These are phyloP conservation scores for Xerocomellus amylosporus DNA, from an alignment of 768 basidiomycete species.

Conservation along the genomic window DNA sequence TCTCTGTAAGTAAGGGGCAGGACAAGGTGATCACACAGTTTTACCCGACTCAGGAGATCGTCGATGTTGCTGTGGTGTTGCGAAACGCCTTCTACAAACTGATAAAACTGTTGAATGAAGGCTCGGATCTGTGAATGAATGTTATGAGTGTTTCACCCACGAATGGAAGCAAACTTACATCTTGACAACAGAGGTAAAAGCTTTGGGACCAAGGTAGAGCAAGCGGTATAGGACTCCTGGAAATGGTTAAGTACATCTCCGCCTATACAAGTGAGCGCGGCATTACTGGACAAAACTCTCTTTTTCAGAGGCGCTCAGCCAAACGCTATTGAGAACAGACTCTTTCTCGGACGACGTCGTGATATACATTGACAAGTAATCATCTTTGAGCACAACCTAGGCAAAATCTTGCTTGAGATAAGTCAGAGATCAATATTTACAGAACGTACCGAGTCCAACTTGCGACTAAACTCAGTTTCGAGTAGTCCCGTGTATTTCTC, in stretches of 20 bases:
- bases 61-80: conserved; percentile 92
- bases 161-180: conserved; percentile 42
- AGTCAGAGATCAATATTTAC: not conserved
- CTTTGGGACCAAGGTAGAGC: conserved; percentile 92
- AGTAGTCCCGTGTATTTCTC: conserved; percentile 85
- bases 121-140: conserved; percentile 58
- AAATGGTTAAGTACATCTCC: conserved; percentile 1
- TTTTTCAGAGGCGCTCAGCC: conserved; percentile 70
- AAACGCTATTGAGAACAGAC: conserved; percentile 75
- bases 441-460: conserved; percentile 71
- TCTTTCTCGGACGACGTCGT: conserved; percentile 61
- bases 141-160: conserved; percentile 1
- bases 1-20: conserved; percentile 2
- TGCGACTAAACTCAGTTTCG: conserved; percentile 73
- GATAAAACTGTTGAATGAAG: conserved; percentile 94
- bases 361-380: conserved; percentile 83
- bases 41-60: conserved; percentile 83
- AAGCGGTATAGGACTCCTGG: conserved; percentile 62
- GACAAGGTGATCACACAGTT: not conserved
- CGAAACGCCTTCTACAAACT: conserved; percentile 92
- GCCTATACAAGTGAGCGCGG: not conserved
- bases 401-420: not conserved
- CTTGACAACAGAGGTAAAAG: conserved; percentile 92
- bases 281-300: conserved; percentile 54
- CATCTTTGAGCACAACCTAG: conserved; percentile 83